These are phyloP conservation scores for Leccinum disarticulatum DNA, from an alignment of 768 basidiomycete species.

Conservation along the genomic window DNA sequence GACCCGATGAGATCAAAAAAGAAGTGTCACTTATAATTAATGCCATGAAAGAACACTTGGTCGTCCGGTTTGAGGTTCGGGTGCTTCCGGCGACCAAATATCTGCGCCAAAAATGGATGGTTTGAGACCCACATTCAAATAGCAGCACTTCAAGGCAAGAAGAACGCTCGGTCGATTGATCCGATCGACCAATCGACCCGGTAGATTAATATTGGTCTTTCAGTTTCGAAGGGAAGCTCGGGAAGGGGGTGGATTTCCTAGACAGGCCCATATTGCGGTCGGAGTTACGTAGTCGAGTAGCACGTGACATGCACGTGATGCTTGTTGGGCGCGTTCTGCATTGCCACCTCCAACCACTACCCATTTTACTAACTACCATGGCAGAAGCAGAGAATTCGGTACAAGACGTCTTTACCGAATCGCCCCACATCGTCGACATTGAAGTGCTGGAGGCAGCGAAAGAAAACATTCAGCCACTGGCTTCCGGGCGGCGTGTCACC, in stretches of 20 bases:
- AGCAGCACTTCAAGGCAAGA: neutral
- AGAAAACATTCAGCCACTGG: slow-evolving; percentile 84
- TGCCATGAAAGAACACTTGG: neutral
- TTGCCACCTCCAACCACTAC: neutral
- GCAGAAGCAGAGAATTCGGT: slow-evolving; percentile 25
- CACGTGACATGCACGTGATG: slow-evolving; percentile 23
- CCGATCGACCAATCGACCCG: no score
- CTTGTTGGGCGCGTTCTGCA: slow-evolving; percentile 17
- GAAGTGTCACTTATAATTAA: neutral
- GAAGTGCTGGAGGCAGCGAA: slow-evolving; percentile 82
- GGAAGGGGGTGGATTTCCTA: no score
- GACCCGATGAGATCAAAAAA: neutral
- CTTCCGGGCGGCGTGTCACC: slow-evolving; percentile 75
- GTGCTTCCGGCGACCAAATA: no score
- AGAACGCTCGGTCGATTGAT: no score
- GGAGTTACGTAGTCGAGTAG: neutral
- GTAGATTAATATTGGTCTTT: neutral
- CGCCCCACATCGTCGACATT: slow-evolving; percentile 64
- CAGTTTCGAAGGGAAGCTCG: no score
- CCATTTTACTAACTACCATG: slow-evolving; percentile 15
- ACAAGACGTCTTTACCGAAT: slow-evolving; percentile 45
- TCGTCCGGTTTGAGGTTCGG: neutral
- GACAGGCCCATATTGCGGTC: neutral
- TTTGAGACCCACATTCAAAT: neutral
- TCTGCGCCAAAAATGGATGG: no score